Conservation (phyloP, 345 rosid genomes). For the Noccaea caerulescens region DNA sequence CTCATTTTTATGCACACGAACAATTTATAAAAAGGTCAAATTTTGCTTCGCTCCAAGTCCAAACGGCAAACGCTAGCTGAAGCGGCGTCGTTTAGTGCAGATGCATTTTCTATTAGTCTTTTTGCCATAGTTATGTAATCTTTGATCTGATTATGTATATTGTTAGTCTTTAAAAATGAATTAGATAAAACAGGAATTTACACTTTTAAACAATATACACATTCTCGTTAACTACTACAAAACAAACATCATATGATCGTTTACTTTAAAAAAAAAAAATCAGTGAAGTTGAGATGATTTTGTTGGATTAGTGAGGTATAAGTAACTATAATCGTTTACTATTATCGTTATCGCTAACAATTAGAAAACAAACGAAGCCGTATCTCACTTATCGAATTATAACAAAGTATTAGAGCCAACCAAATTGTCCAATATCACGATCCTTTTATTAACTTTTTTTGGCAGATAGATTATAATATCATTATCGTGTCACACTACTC, state of each 20-base stretch:
- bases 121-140: neutral
- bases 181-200: neutral
- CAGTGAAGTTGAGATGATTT: no score
- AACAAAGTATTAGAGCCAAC: no score
- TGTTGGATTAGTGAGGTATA: no score
- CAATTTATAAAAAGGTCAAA: slow-evolving; percentile 11
- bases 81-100: slow-evolving; percentile 4
- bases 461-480: no score
- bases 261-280: no score
- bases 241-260: neutral
- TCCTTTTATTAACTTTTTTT: no score
- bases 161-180: neutral
- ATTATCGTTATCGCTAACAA: no score
- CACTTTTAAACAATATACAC: neutral
- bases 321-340: no score
- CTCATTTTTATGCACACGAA: neutral
- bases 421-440: neutral
- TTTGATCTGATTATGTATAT: neutral
- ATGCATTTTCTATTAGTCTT: neutral
- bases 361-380: no score
- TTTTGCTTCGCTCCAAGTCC: slow-evolving; percentile 18
- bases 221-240: neutral
- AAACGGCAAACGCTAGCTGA: neutral
- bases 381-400: no score
- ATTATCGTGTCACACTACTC: no score